Evolutionary conservation across 2,329 filamentous ascomycete genomes (phyloP), one percentile per base, ranked within the genome.

Genomic region (Diplocarpon mali): DNA sequence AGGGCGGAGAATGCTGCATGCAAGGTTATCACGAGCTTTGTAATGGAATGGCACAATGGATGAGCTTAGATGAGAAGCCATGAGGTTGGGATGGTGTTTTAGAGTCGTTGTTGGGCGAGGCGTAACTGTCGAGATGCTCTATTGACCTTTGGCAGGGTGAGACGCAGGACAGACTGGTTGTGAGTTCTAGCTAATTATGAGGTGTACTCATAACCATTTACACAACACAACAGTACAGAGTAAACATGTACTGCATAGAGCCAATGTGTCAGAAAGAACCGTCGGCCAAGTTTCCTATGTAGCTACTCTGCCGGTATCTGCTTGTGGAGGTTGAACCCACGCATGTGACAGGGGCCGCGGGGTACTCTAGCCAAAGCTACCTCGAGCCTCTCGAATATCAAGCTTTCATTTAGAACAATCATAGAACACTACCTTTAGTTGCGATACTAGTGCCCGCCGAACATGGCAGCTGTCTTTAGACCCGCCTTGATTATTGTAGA

Each of bases 401-500:
- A 24, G 20, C 30, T 10, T 32, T 32, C 3, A 32, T 32, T 5
- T 9, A 12, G 3, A 12, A 14, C 30, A 5, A 12, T 12, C n/a
- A 32, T n/a, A n/a, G n/a, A n/a, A n/a, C n/a, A n/a, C n/a, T n/a
- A n/a, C n/a, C n/a, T n/a, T n/a, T n/a, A n/a, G n/a, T n/a, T n/a
- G n/a, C n/a, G n/a, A n/a, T n/a, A n/a, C n/a, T n/a, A 9, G 30
- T 32, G 30, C 28, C 7, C 16, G 14, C 30, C 34, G 28, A 37
- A 31, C 31, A 57, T 55, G 53, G 44, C 42, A 16, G 30, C 40
- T 4, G 46, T 38, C 16, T 71, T 69, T 57, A 65, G 61, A 34
- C 71, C 77, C 36, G 78, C 78, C n/a, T 64, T 83, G 31, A 64
- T 95, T 38, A 73, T 95, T 10, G 82, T 95, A 42, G 89, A 95